A percentile compares a stretch with the other conserved stretches of the same genome.
phyloP scores from a whole-genome alignment of 371 early-diverging fungal species.

The Batkoa obscura region DNA sequence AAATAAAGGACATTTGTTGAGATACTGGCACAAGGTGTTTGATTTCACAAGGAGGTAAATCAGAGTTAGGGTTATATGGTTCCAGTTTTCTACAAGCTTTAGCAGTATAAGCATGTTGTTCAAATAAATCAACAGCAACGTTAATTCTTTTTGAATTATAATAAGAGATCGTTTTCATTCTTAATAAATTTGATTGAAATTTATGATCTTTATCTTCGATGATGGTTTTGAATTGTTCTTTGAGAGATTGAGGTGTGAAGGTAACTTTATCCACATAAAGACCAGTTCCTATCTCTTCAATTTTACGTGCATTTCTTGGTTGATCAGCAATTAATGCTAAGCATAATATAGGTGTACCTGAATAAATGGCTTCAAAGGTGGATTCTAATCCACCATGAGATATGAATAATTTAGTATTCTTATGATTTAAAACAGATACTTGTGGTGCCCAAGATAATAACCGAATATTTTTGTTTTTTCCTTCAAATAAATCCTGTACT shows the following conservation, averaged over 20 bases:
- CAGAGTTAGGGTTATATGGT: neutral
- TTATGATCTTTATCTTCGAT: neutral
- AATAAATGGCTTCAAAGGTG: neutral
- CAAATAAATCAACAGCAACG: neutral
- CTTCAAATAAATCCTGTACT: neutral
- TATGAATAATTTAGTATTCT: neutral
- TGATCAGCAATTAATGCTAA: slow-evolving; percentile 5
- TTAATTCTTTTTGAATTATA: neutral
- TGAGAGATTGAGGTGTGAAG: neutral
- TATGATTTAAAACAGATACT: slow-evolving; percentile 3
- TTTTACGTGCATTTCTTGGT: neutral
- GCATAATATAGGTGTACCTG: slow-evolving; percentile 5
- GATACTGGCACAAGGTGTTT: neutral
- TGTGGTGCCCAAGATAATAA: slow-evolving; percentile 6
- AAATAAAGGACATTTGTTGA: neutral
- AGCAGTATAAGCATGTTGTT: neutral
- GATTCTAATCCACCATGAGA: slow-evolving; percentile 6
- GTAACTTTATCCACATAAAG: neutral
- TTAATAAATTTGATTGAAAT: neutral
- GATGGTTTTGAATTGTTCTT: neutral
- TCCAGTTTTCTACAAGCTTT: neutral
- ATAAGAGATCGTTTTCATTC: neutral
- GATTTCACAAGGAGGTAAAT: neutral
- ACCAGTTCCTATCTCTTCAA: neutral
- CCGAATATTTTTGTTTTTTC: neutral